These are phyloP conservation scores for Laguncularia racemosa DNA, from an alignment of 345 rosid species.

Conservation along the genomic window DNA sequence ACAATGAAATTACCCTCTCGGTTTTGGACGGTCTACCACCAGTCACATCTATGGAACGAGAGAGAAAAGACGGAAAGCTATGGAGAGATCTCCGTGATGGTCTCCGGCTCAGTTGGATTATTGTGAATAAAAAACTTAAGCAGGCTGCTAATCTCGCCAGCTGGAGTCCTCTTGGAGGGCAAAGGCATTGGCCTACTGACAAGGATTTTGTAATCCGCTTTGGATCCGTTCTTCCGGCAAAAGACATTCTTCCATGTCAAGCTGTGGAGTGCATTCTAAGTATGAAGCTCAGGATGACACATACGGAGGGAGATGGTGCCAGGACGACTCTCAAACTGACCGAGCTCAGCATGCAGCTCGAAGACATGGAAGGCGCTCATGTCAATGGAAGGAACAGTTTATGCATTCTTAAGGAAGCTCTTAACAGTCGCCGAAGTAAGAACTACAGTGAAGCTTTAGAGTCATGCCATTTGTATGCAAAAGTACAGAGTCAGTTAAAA, in stretches of 20 bases:
- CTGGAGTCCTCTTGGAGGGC: slow-evolving; percentile 79
- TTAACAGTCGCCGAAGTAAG: slow-evolving; percentile 60
- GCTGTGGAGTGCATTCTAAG: slow-evolving; percentile 62
- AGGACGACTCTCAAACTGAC: slow-evolving; percentile 48
- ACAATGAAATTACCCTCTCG: slow-evolving; percentile 42
- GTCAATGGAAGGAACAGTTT: slow-evolving; percentile 70
- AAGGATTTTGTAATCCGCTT: slow-evolving; percentile 67
- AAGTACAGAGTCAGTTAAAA: slow-evolving; percentile 52
- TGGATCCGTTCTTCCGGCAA: slow-evolving; percentile 75
- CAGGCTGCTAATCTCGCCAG: slow-evolving; percentile 70
- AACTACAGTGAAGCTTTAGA: slow-evolving; percentile 65
- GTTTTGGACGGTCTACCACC: slow-evolving; percentile 62
- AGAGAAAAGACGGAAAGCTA: slow-evolving; percentile 65
- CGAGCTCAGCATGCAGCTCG: slow-evolving; percentile 75
- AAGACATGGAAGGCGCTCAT: slow-evolving; percentile 77
- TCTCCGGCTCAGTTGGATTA: slow-evolving; percentile 68
- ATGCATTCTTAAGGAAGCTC: slow-evolving; percentile 55
- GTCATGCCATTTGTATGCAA: slow-evolving; percentile 59
- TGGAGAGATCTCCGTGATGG: slow-evolving; percentile 68
- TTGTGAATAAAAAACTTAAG: slow-evolving; percentile 53
- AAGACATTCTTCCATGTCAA: slow-evolving; percentile 53
- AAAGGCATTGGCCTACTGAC: slow-evolving; percentile 80
- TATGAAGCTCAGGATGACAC: slow-evolving; percentile 59
- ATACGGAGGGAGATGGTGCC: slow-evolving; percentile 31
- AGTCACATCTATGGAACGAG: slow-evolving; percentile 55